Evolutionary conservation across 202 grass and related monocot species (phyloP), one percentile per base, ranked within the genome.

Genomic region (Cymbopogon flexuosus): DNA sequence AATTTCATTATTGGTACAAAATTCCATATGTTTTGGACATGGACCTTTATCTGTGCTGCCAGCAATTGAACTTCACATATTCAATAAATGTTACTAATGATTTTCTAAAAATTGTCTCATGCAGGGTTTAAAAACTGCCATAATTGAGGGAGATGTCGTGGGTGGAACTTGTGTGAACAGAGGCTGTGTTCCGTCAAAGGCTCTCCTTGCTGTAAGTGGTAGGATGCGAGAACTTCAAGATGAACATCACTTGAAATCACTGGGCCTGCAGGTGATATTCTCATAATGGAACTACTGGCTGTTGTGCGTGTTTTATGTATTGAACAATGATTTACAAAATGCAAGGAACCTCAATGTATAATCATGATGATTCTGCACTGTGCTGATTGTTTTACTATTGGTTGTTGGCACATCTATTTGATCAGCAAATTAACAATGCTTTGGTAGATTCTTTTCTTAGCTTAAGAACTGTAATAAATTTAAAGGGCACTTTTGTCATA

Each of bases 151-250:
- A 62, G 94, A 94, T 78, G 77, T 97, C 70, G 83, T 97, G 57
- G 94, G 94, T n/a, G 94, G 94, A 11, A 97, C 94, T 42, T 97
- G 94, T 87, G 94, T 97, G 15, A 97, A 97, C 79, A 89, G 94
- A 85, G 94, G 94, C 19, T 97, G 94, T 62, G 94, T 97, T 68
- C 94, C 94, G 61, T 97, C 94, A 10, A 97, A 97, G 79, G 94
- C 94, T 31, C 91, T 97, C 70, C 92, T 97, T 78, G 94, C 94
- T 83, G 94, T 97, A 16, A 97, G 94, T 68, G 94, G 94, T 60
- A 89, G 94, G 68, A 92, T 97, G 89, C 88, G 91, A 12, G 94
- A 97, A 66, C 86, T 97, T 81, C 85, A 94, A 8, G 78, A 97
- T 73, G 91, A 97, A 57, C 91, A 97, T 88, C 94, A 97, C 69